These are phyloP conservation scores for Discostella stelligeroides DNA, from an alignment of 108 stramenopile species.

Conservation along the genomic window DNA sequence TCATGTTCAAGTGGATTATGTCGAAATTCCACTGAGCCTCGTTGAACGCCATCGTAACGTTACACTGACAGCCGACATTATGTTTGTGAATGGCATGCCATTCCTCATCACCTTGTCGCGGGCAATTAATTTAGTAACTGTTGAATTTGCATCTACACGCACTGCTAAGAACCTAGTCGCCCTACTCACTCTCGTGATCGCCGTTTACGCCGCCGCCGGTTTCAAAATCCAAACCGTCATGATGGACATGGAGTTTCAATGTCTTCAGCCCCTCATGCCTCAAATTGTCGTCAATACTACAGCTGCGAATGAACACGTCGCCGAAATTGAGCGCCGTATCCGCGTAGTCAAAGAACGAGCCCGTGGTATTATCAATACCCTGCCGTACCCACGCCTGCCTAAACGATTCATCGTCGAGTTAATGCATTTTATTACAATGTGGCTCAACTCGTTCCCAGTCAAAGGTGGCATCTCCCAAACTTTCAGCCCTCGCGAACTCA, in stretches of 20 bases:
- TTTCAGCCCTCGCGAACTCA: constrained; percentile 31
- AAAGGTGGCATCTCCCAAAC: constrained; percentile 39
- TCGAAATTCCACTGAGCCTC: constrained; percentile 29
- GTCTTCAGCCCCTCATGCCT: not conserved
- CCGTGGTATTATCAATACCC: constrained; percentile 22
- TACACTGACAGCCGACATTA: constrained; percentile 37
- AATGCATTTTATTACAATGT: constrained; percentile 15
- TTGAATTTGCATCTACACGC: constrained; percentile 7
- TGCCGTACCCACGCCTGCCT: constrained; percentile 44
- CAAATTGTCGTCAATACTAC: constrained; percentile 20
- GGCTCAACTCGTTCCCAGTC: constrained; percentile 46
- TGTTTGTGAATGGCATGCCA: constrained; percentile 39
- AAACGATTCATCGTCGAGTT: constrained; percentile 20
- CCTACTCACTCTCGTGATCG: not conserved
- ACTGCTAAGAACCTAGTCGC: not conserved
- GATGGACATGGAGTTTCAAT: constrained; percentile 27
- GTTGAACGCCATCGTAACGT: constrained; percentile 29
- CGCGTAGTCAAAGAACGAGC: constrained; percentile 39
- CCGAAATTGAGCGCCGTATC: too few species aligned
- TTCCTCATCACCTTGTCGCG: constrained; percentile 38
- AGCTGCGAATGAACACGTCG: constrained; percentile 21
- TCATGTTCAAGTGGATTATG: not conserved
- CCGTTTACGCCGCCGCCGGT: constrained; percentile 17
- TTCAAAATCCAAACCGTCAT: constrained; percentile 15
- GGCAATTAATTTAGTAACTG: constrained; percentile 21